These are phyloP conservation scores for Mortierella sp. DNA, from an alignment of 371 early-diverging fungal genomes.

Conservation along the genomic window DNA sequence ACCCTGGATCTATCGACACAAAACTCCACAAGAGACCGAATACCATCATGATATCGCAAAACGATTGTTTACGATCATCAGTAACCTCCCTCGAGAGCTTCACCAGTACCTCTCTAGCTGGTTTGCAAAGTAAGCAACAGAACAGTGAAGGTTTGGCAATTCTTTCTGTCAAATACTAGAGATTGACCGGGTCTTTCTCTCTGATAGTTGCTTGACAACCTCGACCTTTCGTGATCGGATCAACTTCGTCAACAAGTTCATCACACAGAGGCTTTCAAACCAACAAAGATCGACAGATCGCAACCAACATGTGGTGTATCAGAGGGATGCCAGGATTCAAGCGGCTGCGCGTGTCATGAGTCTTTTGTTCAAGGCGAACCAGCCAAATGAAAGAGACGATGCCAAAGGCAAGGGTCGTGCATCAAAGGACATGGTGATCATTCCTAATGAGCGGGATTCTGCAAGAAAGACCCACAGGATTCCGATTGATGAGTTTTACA, in stretches of 20 bases:
- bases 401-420: conserved; percentile 16
- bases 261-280: conserved; percentile 80
- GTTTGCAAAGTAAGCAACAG: conserved; percentile 68
- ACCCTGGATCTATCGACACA: conserved; percentile 74
- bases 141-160: too few relatives aligned
- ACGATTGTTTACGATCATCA: conserved; percentile 78
- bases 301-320: conserved; percentile 52
- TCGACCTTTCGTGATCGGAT: conserved; percentile 76
- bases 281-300: conserved; percentile 59
- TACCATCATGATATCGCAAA: conserved; percentile 79
- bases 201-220: conserved; percentile 62
- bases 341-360: conserved; percentile 91
- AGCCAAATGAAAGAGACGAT: conserved; percentile 33
- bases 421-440: conserved; percentile 25
- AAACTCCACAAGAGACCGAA: conserved; percentile 72
- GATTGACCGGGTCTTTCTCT: not conserved
- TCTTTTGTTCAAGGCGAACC: conserved; percentile 42
- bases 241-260: conserved; percentile 81
- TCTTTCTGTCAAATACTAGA: not conserved
- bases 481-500: conserved; percentile 83
- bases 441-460: conserved; percentile 63
- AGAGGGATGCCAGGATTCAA: conserved; percentile 85
- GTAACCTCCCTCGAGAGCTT: conserved; percentile 78
- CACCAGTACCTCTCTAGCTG: conserved; percentile 83
- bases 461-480: conserved; percentile 72